Evolutionary conservation across 2,329 filamentous ascomycete genomes (phyloP), one percentile per base, ranked within the genome.

Genomic region (Cercospora zeae-maydis): DNA sequence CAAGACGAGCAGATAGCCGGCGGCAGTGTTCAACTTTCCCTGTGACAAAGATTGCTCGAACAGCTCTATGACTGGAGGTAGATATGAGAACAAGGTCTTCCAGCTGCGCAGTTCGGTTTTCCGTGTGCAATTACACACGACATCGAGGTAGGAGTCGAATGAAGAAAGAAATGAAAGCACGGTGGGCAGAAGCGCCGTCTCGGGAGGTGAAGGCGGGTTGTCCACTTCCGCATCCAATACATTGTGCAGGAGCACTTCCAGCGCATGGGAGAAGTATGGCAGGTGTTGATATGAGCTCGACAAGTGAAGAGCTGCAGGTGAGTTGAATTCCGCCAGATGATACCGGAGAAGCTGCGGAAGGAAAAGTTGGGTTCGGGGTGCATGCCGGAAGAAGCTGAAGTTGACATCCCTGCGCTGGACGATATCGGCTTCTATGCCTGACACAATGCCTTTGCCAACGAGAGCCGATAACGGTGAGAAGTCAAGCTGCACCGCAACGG

Each of bases 31-130:
- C 55, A 99, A 81, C 3, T 89, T 91, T 2, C 91, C 92, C 61
- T 91, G 86, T 67, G 89, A 87, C 9, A 99, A 80, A 4, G 92
- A 93, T 75, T 96, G 91, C 75, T 99, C 93, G 70, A 99, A 99
- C 0, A 99, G 83, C 69, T 95, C 90, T 71, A 92, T 89, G 3
- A 93, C 91, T 0, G 93, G 91, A 0, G 95, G 95, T 0, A 99
- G 82, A 71, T 97, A 92, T 4, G 88, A 87, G 75, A 99, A 99
- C 1, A 99, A 82, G 0, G 95, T 97, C 63, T 90, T 88, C 95
- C 95, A 99, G 61, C 92, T 96, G 39, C 93, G 87, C 7, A 96
- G 87, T 74, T 99, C 95, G 0, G 95, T 99, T 78, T 99, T 99
- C 59, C 95, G 89, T 1, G 95, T 97, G 78, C 95, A 99, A 77